Evolutionary conservation across 768 basidiomycete genomes (phyloP).

Genomic region (Pleurotus tuber-regium): DNA sequence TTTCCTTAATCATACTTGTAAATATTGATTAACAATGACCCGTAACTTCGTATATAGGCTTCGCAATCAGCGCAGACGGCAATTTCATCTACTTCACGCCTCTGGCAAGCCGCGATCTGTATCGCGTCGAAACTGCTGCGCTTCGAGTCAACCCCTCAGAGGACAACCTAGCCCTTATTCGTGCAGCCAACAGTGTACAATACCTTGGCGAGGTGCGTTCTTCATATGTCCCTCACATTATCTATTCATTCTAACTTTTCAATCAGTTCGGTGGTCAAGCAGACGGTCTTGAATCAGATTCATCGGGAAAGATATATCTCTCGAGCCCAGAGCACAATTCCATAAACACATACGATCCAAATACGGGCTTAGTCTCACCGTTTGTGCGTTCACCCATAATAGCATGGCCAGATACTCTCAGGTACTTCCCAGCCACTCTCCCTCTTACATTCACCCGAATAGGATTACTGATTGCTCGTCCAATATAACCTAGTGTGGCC

Average conservation of each 20-base stretch:
- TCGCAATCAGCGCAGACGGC: slow-evolving; percentile 14
- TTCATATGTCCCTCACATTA: not conserved
- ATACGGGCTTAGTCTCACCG: slow-evolving; percentile 12
- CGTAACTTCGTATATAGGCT: not conserved
- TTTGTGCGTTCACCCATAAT: slow-evolving; percentile 17
- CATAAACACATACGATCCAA: slow-evolving; percentile 15
- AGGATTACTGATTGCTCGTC: not conserved
- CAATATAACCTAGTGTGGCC: slow-evolving; percentile 8
- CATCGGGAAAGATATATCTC: slow-evolving; percentile 16
- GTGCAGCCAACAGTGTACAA: slow-evolving; percentile 14
- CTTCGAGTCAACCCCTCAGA: slow-evolving; percentile 12
- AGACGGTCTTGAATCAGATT: slow-evolving; percentile 16
- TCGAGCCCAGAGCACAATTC: slow-evolving; percentile 17
- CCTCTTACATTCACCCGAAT: too few relatives aligned
- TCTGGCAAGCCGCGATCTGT: slow-evolving; percentile 13
- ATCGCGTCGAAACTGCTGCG: slow-evolving; percentile 14
- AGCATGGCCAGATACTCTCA: slow-evolving; percentile 16
- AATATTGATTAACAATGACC: not conserved
- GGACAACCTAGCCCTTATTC: slow-evolving; percentile 12
- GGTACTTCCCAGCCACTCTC: slow-evolving; percentile 5
- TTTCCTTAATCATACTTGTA: not conserved
- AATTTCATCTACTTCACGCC: slow-evolving; percentile 15
- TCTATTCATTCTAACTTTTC: not conserved
- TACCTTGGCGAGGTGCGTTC: slow-evolving; percentile 14
- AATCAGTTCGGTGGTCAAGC: slow-evolving; percentile 15